Evolutionary conservation across 345 rosid genomes (phyloP), one percentile per base, ranked within the genome.

Genomic region (Brassica nigra): DNA sequence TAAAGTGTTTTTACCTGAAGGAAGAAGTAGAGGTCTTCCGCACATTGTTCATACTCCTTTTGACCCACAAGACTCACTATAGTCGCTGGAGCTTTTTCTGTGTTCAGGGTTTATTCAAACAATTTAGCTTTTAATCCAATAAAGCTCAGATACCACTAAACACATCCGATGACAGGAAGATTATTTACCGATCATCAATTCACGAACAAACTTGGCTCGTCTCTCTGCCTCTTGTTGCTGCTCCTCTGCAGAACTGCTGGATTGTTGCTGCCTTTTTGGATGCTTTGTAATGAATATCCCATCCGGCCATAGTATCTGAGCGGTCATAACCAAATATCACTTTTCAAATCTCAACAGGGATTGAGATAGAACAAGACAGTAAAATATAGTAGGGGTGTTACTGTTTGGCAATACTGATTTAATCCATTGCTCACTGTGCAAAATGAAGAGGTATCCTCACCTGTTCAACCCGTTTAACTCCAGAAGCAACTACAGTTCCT

Each of bases 291-390:
- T 82, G 84, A 96, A 96, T 74, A 96, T 87, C 34, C 99, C 98
- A 89, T 96, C 99, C 44, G 99, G 99, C 99, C 99, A 96, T 70
- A 96, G 91, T 79, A 96, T 90, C 99, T 96, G 79, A 73, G 64
- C 73, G 71, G 78, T 52, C 31, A 71, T 31, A 9, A 66, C 64
- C 52, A 70, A 42, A 44, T 4, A 30, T 39, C 31, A 61, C 71
- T 54, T 49, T 54, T 39, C 47, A 74, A 68, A 47, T 44, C 44
- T 31, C 15, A 74, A 37, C 55, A 79, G 2, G 55, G 9, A 61
- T n/a, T 73, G 55, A 61, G n/a, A 49, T 23, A 54, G 54, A 78
- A 57, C 2, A 66, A 9, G 62, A 29, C 9, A 66, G 54, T 42
- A 42, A 42, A 42, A 42, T 49, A 49, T 49, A 18, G n/a, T 49